These are phyloP conservation scores for Talaromyces sp. DNA, from an alignment of 2,329 filamentous ascomycete genomes.

Conservation along the genomic window DNA sequence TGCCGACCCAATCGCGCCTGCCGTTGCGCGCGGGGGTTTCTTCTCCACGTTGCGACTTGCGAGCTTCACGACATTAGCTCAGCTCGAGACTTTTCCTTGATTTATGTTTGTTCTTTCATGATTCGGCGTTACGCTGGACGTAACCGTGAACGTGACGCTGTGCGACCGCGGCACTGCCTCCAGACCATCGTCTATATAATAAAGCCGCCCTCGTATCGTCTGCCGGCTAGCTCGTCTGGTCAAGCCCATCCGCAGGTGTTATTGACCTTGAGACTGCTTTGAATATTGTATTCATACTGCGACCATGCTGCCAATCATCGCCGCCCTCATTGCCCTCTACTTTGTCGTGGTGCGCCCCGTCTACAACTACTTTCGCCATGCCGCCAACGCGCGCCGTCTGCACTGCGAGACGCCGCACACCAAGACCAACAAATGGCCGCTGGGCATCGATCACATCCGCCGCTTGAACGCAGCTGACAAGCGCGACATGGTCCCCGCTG, in stretches of 20 bases:
- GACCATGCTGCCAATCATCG: neutral
- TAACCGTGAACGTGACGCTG: neutral
- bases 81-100: too few relatives aligned
- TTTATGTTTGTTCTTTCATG: neutral
- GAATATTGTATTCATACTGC: too few relatives aligned
- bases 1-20: neutral
- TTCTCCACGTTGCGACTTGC: neutral
- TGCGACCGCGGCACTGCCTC: neutral
- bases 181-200: too few relatives aligned
- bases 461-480: neutral
- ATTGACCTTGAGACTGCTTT: too few relatives aligned
- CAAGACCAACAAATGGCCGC: neutral
- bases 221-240: too few relatives aligned
- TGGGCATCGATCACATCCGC: conserved; percentile 6
- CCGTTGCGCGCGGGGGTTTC: neutral
- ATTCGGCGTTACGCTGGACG: neutral
- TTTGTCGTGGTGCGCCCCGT: neutral
- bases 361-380: conserved; percentile 1
- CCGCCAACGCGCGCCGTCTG: conserved; percentile 2
- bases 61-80: neutral
- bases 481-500: neutral
- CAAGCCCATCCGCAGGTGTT: too few relatives aligned
- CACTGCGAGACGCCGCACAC: neutral
- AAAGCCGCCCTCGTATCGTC: neutral
- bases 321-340: neutral